phyloP scores from a whole-genome alignment of 805 yeast species.

The Kuraishia floccosa region DNA sequence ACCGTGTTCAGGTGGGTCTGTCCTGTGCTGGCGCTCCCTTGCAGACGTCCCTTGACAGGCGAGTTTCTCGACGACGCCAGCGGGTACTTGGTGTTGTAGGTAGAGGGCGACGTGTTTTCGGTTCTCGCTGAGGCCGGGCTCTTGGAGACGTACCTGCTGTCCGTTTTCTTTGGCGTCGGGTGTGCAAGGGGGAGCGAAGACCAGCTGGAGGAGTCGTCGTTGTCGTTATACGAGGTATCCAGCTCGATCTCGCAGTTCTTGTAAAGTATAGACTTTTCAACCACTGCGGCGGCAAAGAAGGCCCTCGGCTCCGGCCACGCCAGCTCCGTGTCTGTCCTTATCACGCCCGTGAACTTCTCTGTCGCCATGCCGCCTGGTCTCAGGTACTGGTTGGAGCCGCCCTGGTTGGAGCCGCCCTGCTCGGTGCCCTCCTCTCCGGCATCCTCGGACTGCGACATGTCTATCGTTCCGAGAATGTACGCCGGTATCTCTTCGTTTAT shows the following conservation, averaged over 20 bases:
- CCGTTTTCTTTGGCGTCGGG: not conserved
- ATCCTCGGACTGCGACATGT: no score
- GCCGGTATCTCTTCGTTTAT: slow-evolving; percentile 3
- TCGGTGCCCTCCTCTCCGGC: not conserved
- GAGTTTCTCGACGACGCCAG: not conserved
- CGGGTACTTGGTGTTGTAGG: no score
- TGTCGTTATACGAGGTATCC: not conserved
- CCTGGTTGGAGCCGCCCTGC: no score
- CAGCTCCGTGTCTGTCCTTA: slow-evolving; percentile 6
- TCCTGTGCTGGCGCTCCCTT: not conserved
- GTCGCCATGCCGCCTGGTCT: no score
- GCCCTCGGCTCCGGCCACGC: slow-evolving; percentile 8
- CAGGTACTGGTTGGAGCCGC: no score
- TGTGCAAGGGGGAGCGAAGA: not conserved
- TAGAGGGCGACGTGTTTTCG: not conserved
- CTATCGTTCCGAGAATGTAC: slow-evolving; percentile 14
- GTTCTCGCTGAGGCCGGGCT: not conserved
- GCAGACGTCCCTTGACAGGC: not conserved
- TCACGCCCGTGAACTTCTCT: slow-evolving; percentile 18
- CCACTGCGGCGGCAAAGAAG: slow-evolving; percentile 4
- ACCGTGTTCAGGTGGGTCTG: slow-evolving; percentile 1
- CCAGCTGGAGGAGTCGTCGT: not conserved
- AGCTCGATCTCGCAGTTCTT: slow-evolving; percentile 1
- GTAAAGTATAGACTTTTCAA: slow-evolving; percentile 1
- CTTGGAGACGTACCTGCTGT: not conserved